A percentile compares a stretch with the other conserved stretches of the same genome.
Conservation (phyloP, 2,329 filamentous ascomycete species). For the Stagonosporopsis chrysanthemi region DNA sequence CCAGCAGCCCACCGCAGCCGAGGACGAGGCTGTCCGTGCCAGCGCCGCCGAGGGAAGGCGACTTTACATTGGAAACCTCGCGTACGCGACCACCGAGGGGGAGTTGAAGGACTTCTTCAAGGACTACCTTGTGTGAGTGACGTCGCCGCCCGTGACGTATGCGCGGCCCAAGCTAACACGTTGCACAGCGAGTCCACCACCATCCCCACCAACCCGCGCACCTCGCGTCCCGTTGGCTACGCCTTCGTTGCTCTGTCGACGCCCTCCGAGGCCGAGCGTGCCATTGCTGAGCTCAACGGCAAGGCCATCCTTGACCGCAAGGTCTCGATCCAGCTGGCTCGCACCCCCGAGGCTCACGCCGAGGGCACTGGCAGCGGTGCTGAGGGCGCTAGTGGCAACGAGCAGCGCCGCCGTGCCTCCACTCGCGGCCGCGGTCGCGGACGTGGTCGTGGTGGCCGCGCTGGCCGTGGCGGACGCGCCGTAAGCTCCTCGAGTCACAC, state of each 20-base stretch:
- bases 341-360: slow-evolving; percentile 88
- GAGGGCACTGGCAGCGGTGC: slow-evolving; percentile 75
- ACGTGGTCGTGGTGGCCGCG: slow-evolving; percentile 67
- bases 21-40: slow-evolving; percentile 91
- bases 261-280: slow-evolving; percentile 91
- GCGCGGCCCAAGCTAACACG: slow-evolving; percentile 29
- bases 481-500: slow-evolving; percentile 59
- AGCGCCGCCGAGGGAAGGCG: slow-evolving; percentile 98
- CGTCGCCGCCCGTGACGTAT: slow-evolving; percentile 30
- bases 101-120: slow-evolving; percentile 99
- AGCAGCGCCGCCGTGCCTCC: slow-evolving; percentile 64
- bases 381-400: slow-evolving; percentile 75
- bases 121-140: slow-evolving; percentile 96
- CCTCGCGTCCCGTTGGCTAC: slow-evolving; percentile 97
- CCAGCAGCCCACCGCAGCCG: slow-evolving; percentile 73
- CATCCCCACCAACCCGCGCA: slow-evolving; percentile 99
- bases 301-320: slow-evolving; percentile 98
- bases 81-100: slow-evolving; percentile 99
- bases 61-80: slow-evolving; percentile 99
- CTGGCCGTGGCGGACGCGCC: slow-evolving; percentile 69
- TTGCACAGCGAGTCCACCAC: slow-evolving; percentile 88
- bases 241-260: slow-evolving; percentile 98
- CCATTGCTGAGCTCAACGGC: slow-evolving; percentile 93
- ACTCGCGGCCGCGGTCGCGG: slow-evolving; percentile 65
- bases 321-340: slow-evolving; percentile 97